Percentiles rank a stretch among this genome's conserved stretches.
Evolutionary conservation across 75 land plant species (phyloP).

Genomic region (Isoetes taiwanensis): DNA sequence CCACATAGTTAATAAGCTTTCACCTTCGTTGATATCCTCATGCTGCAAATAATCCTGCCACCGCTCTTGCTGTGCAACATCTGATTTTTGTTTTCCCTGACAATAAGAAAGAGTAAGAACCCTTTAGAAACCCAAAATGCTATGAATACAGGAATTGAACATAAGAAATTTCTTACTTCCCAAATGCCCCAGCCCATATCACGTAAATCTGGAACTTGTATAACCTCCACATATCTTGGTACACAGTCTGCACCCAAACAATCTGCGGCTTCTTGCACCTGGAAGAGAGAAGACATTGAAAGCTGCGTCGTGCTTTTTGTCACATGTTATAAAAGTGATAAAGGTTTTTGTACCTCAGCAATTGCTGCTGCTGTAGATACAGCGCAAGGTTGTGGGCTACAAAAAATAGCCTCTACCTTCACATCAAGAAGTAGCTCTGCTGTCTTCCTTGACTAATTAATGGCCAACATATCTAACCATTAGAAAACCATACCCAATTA

Average conservation of each 20-base stretch:
- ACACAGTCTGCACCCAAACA: constrained; percentile 77
- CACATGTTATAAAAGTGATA: background rate
- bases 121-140: background rate
- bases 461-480: background rate
- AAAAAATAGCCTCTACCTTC: constrained; percentile 42
- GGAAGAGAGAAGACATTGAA: background rate
- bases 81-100: constrained; percentile 19
- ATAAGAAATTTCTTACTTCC: constrained; percentile 12
- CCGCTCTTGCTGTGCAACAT: constrained; percentile 14
- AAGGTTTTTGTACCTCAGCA: constrained; percentile 32
- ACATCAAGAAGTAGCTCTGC: constrained; percentile 82
- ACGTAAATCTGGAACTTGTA: constrained; percentile 42
- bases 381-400: constrained; percentile 44
- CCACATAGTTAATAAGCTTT: constrained; percentile 37
- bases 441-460: constrained; percentile 62
- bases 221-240: constrained; percentile 70
- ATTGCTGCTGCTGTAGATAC: constrained; percentile 48
- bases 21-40: constrained; percentile 12
- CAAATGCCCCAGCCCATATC: constrained; percentile 36
- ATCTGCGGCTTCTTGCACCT: constrained; percentile 96
- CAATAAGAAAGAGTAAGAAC: background rate
- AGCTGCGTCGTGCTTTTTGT: background rate
- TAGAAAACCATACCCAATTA: background rate
- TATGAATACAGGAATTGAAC: constrained; percentile 15
- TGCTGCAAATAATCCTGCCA: constrained; percentile 34